A percentile compares a stretch with the other conserved stretches of the same genome.
Evolutionary conservation across 805 yeast species (phyloP).

Genomic region (Starmerella ratchasimensis): DNA sequence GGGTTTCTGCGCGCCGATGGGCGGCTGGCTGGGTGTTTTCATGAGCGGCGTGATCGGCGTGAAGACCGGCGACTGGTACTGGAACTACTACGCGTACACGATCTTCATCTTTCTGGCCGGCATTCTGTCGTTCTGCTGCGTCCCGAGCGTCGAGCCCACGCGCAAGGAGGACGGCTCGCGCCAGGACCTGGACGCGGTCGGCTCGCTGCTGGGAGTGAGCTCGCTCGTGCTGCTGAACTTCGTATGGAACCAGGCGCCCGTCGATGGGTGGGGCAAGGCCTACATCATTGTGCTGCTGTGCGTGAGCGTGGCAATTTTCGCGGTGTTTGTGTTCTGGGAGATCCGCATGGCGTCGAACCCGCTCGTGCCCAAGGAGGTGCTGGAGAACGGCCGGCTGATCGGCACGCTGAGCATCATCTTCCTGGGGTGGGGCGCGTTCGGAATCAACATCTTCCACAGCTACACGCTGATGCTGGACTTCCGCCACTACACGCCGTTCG

Average conservation of each 20-base stretch:
- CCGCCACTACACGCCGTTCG: conserved; percentile 36
- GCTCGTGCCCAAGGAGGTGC: conserved; percentile 38
- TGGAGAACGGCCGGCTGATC: conserved; percentile 34
- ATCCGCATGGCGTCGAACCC: conserved; percentile 35
- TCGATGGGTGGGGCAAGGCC: conserved; percentile 49
- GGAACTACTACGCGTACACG: conserved; percentile 35
- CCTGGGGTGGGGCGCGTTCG: conserved; percentile 69
- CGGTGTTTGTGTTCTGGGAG: conserved; percentile 39
- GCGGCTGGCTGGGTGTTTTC: conserved; percentile 42
- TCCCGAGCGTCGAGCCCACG: conserved; percentile 10
- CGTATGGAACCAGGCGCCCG: conserved; percentile 65
- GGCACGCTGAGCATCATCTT: conserved; percentile 37
- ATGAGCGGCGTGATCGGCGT: conserved; percentile 26
- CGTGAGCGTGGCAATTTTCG: conserved; percentile 34
- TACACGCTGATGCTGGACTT: conserved; percentile 40
- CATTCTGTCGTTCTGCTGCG: conserved; percentile 3
- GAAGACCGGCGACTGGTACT: conserved; percentile 17
- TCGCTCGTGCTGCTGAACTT: conserved; percentile 54
- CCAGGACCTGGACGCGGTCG: conserved; percentile 39
- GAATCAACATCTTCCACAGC: conserved; percentile 56
- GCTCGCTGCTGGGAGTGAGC: conserved; percentile 42
- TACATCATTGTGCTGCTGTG: conserved; percentile 43
- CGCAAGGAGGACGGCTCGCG: conserved; percentile 5
- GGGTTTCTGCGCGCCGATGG: conserved; percentile 52
- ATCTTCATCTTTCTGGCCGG: conserved; percentile 17